phyloP scores from a whole-genome alignment of 75 land plant genomes.

The Pinus tabuliformis region DNA sequence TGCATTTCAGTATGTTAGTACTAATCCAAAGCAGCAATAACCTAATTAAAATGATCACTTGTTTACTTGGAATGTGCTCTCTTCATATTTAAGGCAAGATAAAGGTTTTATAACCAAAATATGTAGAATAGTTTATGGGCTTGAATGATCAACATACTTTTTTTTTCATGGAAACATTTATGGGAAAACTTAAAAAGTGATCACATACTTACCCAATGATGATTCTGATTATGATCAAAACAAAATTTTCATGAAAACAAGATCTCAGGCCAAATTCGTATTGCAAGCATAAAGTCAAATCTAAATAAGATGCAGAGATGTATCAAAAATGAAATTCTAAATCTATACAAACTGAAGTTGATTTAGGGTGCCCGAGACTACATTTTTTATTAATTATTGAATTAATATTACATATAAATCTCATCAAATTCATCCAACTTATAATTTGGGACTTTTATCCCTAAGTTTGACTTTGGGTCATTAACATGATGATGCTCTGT shows the following conservation, averaged over 20 bases:
- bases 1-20: neutral
- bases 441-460: neutral
- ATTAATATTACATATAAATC: neutral
- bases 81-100: neutral
- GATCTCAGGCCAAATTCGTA: neutral
- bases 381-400: neutral
- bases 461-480: no score
- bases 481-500: no score
- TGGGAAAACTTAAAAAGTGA: neutral
- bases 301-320: no score
- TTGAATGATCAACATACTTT: neutral
- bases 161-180: no score
- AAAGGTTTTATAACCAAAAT: neutral
- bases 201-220: slow-evolving; percentile 19
- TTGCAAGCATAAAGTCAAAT: neutral
- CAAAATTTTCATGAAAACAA: slow-evolving; percentile 11
- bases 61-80: neutral
- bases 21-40: neutral
- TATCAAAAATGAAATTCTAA: neutral
- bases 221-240: slow-evolving; percentile 21
- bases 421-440: neutral
- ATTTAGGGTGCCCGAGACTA: neutral
- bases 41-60: neutral
- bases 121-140: neutral
- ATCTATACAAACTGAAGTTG: neutral